Base-by-base conservation (phyloP, 176 grass and related monocot genomes). In the Zoysia japonica region DNA sequence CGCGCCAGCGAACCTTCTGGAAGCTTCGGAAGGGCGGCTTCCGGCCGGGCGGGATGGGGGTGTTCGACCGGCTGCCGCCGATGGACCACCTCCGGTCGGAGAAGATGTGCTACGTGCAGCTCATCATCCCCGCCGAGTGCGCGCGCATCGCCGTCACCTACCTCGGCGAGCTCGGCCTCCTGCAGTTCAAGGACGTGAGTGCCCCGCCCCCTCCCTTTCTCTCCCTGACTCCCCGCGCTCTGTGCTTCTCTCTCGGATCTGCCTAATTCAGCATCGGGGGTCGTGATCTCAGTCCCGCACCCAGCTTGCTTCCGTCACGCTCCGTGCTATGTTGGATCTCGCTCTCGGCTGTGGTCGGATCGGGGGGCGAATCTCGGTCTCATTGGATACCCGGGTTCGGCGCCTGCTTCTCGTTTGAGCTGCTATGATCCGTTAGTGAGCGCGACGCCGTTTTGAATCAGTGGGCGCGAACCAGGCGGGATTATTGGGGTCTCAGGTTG, bases 151-250 rank as follows among this genome's bases (percentile, higher is more conserved):
- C 96, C 78, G 83, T 99, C 83, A 91, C 90, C 46, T 99, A 99
- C 84, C 92, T 99, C 68, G 96, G 96, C 41, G 96, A 99, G 83
- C 90, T 99, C 49, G 96, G 96, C 6, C 85, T 99, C 74, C 84
- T 99, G 46, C 96, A 99, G 88, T 96, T 99, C 88, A 95, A 93
- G 89, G 96, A 99, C 77, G 96, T 99, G 83, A 99, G 92, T 87
- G 43, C 28, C 72, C 17, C 28, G 28, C 28, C 55, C 55, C 63
- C 48, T 71, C 13, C 42, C 63, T 61, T 41, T 3, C 47, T 39
- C 39, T 37, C 46, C 9, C 19, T 37, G 20, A 61, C 68, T 83
- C 43, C 81, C 38, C 61, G 48, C 36, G 28, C 51, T 20, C 74
- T 67, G 11, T 4, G 17, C 15, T 68, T 37, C 50, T 60, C 61